phyloP scores from a whole-genome alignment of 495 filamentous ascomycete genomes.

The Astrocystis sublimbata region DNA sequence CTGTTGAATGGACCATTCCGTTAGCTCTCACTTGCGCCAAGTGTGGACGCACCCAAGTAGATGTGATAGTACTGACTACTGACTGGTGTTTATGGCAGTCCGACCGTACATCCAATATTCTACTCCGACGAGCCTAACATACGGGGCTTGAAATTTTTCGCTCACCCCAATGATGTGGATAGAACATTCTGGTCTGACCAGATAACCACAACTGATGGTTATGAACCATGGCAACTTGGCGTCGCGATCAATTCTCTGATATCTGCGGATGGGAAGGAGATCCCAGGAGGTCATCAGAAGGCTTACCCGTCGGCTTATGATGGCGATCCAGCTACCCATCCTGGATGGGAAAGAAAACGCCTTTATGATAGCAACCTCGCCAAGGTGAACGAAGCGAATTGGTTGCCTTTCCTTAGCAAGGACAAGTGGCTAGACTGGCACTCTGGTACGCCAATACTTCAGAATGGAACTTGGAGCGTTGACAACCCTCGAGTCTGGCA shows the following conservation, averaged over 20 bases:
- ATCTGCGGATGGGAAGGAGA: not conserved
- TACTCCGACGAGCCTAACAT: not conserved
- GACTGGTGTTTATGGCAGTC: not conserved
- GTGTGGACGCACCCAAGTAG: not conserved
- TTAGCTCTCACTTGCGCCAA: not conserved
- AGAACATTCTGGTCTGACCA: not conserved
- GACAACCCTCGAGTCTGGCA: constrained; percentile 5
- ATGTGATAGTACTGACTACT: not conserved
- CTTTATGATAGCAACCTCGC: not conserved
- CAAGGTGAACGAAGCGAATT: not conserved
- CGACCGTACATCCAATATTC: not conserved
- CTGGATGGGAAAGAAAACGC: not conserved
- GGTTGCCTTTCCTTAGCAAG: not conserved
- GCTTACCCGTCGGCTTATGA: not conserved
- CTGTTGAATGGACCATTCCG: not conserved
- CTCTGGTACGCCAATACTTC: not conserved
- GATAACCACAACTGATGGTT: not conserved
- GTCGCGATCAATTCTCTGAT: not conserved
- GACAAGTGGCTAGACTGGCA: constrained; percentile 3
- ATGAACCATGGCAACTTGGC: not conserved
- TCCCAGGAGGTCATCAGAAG: constrained; percentile 1
- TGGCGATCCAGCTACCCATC: not conserved
- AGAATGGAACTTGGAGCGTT: not conserved
- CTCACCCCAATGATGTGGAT: not conserved
- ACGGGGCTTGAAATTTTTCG: not conserved